These are phyloP conservation scores for Starmerella vaccinii DNA, from an alignment of 805 yeast genomes.

Conservation along the genomic window DNA sequence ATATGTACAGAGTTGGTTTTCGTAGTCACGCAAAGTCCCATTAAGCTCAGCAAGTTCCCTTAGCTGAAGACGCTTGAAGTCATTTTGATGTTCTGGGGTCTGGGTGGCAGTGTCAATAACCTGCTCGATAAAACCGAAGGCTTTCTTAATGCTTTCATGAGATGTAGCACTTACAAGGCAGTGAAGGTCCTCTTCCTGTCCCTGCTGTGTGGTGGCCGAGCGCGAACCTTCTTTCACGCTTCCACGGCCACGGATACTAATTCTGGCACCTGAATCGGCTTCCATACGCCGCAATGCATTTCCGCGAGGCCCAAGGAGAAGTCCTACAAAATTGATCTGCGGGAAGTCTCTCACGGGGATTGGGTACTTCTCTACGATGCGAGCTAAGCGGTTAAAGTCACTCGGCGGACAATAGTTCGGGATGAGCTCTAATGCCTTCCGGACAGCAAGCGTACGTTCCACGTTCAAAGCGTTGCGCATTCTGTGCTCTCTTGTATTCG, in stretches of 20 bases:
- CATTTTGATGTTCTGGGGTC: conserved; percentile 90
- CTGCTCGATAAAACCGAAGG: conserved; percentile 60
- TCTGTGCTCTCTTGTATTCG: conserved; percentile 70
- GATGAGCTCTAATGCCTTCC: conserved; percentile 55
- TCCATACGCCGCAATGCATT: conserved; percentile 73
- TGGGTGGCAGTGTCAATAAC: conserved; percentile 74
- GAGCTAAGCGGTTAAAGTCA: conserved; percentile 62
- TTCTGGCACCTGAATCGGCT: conserved; percentile 74
- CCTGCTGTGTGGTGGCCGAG: conserved; percentile 33
- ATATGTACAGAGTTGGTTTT: conserved; percentile 47
- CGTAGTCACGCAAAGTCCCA: conserved; percentile 85
- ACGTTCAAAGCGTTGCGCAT: conserved; percentile 53
- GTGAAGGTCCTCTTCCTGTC: conserved; percentile 72
- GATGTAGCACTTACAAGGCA: conserved; percentile 77
- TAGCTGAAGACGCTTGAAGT: conserved; percentile 78
- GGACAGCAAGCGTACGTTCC: conserved; percentile 74
- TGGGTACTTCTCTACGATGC: conserved; percentile 68
- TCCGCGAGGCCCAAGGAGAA: conserved; percentile 90
- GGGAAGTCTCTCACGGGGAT: conserved; percentile 83
- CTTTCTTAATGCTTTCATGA: conserved; percentile 64
- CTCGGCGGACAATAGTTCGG: conserved; percentile 74
- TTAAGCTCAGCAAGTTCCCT: conserved; percentile 86
- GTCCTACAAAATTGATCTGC: conserved; percentile 84
- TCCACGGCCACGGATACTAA: conserved; percentile 90
- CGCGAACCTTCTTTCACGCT: conserved; percentile 76